Evolutionary conservation across 2,329 filamentous ascomycete genomes (phyloP), one percentile per base, ranked within the genome.

Genomic region (Ophiostoma populinum): DNA sequence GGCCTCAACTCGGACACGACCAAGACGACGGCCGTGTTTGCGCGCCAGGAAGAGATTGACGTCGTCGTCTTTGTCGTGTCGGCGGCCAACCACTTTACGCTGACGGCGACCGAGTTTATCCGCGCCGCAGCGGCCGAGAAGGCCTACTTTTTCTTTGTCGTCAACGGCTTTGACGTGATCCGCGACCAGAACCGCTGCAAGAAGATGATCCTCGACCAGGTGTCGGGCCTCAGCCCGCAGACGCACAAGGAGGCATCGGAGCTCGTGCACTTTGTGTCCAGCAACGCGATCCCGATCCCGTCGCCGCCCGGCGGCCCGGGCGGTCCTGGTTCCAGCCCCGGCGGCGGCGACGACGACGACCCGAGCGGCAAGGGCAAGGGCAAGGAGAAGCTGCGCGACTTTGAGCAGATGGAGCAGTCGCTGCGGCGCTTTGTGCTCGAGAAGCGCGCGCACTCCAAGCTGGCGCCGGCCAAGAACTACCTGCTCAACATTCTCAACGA

Each of bases 21-120:
- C 30, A 92, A 95, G 59, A 98, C 90, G 0, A 98, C 90, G 1
- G 90, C 90, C 15, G 80, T 98, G 6, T 98, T 98, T 54, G 90
- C 90, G 17, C 70, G 90, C 38, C 90, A 98, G 51, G 90, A 98
- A 54, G 90, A 98, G 56, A 98, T 98, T 43, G 90, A 98, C 47
- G 90, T 98, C 0, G 90, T 98, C 1, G 86, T 98, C 0, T 98
- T 98, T 48, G 90, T 98, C 22, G 90, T 98, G 5, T 94, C 86
- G 9, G 90, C 90, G 3, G 85, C 87, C 18, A 98, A 98, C 45
- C 90, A 98, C 56, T 95, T 98, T 51, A 98, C 90, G 0, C 74
- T 92, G 36, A 93, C 90, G 1, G 86, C 90, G n/a, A 92, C 81
- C 56, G 90, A 98, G 48, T 98, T 98, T 50, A 93, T 98, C 42